Conservation (phyloP, 495 filamentous ascomycete species). For the Chaetomidium leptoderma region DNA sequence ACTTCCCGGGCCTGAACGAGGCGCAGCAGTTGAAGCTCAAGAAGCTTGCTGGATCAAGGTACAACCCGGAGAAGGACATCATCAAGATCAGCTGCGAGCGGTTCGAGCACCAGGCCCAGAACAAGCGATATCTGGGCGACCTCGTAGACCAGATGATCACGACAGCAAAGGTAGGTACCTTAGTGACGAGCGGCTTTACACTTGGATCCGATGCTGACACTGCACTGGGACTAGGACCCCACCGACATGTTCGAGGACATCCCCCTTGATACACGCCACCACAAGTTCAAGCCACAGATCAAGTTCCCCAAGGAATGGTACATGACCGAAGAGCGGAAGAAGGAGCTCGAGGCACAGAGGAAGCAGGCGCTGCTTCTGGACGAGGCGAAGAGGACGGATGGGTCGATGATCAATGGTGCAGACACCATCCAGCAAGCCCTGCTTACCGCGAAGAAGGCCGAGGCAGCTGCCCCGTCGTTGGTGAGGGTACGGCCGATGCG, state of each 20-base stretch:
- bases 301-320: constrained; percentile 79
- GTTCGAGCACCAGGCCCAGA: constrained; percentile 83
- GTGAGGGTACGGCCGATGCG: neutral
- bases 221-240: constrained; percentile 44
- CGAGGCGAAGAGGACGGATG: constrained; percentile 40
- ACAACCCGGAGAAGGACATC: constrained; percentile 80
- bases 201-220: neutral
- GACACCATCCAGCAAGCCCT: constrained; percentile 46
- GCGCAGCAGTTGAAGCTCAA: constrained; percentile 73
- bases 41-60: constrained; percentile 82
- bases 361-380: constrained; percentile 47
- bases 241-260: constrained; percentile 83
- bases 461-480: constrained; percentile 11
- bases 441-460: constrained; percentile 8
- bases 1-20: constrained; percentile 57
- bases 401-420: constrained; percentile 53
- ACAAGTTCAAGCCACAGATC: constrained; percentile 62
- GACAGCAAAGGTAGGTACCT: constrained; percentile 67
- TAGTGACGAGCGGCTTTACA: neutral
- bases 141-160: constrained; percentile 65
- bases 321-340: constrained; percentile 64
- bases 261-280: constrained; percentile 85
- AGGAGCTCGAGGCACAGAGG: constrained; percentile 58
- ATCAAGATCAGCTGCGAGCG: constrained; percentile 89
- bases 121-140: constrained; percentile 89